Evolutionary conservation across 257 asterid genomes (phyloP).

Genomic region (Forsythia suspensa): DNA sequence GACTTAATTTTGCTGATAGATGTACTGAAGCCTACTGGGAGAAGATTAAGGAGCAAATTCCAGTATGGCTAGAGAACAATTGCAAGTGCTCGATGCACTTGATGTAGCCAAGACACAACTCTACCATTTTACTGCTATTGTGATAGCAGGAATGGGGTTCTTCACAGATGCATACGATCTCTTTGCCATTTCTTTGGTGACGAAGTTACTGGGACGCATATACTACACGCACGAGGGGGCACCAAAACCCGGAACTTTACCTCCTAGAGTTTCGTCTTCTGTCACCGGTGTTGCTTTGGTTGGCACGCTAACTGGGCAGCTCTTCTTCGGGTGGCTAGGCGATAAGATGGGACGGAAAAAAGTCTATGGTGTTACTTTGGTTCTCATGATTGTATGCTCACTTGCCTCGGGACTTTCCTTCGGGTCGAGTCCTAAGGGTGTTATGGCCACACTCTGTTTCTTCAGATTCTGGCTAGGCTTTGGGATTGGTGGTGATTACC

Average conservation of each 20-base stretch:
- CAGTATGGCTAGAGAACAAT: conserved; percentile 37
- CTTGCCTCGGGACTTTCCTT: conserved; percentile 62
- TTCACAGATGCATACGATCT: conserved; percentile 72
- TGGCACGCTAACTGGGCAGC: conserved; percentile 62
- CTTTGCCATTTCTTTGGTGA: conserved; percentile 43
- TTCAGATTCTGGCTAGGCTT: conserved; percentile 73
- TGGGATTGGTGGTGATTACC: conserved; percentile 79
- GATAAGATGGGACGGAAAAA: conserved; percentile 69
- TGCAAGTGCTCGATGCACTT: conserved; percentile 61
- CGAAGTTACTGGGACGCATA: conserved; percentile 51
- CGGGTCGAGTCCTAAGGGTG: conserved; percentile 43
- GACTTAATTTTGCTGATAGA: background rate
- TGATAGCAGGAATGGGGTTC: conserved; percentile 70
- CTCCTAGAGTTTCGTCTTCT: conserved; percentile 43
- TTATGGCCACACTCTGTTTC: conserved; percentile 65
- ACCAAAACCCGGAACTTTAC: conserved; percentile 45
- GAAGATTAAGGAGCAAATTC: background rate
- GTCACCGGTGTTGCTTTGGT: conserved; percentile 67
- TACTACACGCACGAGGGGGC: conserved; percentile 39
- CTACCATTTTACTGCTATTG: conserved; percentile 65
- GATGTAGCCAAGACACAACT: conserved; percentile 62
- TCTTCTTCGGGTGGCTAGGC: conserved; percentile 78
- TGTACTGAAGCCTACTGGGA: background rate
- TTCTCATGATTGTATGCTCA: conserved; percentile 60
- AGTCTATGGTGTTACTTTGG: conserved; percentile 64